A percentile compares a stretch with the other conserved stretches of the same genome.
Conservation (phyloP, 495 filamentous ascomycete genomes). For the Tuber magnatum region DNA sequence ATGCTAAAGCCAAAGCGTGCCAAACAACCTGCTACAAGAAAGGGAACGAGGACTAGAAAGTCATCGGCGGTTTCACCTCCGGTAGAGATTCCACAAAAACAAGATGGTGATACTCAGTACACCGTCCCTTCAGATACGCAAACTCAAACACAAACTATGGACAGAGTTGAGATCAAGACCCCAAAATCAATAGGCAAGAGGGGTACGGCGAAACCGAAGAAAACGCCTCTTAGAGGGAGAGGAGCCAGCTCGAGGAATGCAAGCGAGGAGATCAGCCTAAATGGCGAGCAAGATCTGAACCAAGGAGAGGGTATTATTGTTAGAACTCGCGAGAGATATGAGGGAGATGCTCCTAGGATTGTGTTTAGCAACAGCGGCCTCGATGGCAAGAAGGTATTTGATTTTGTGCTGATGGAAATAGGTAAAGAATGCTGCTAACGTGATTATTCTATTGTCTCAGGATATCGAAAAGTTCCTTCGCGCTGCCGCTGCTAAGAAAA, state of each 20-base stretch:
- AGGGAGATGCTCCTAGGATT: slow-evolving; percentile 32
- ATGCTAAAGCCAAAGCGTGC: slow-evolving; percentile 21
- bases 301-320: neutral
- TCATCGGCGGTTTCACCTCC: slow-evolving; percentile 10
- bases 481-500: slow-evolving; percentile 28
- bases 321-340: slow-evolving; percentile 30
- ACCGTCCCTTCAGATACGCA: slow-evolving; percentile 26
- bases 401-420: neutral
- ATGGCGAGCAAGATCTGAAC: neutral
- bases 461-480: slow-evolving; percentile 38
- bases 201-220: slow-evolving; percentile 10
- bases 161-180: slow-evolving; percentile 15
- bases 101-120: slow-evolving; percentile 31
- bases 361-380: slow-evolving; percentile 37
- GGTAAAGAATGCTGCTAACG: slow-evolving; percentile 2
- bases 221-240: slow-evolving; percentile 10
- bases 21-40: slow-evolving; percentile 14
- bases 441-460: neutral
- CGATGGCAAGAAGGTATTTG: slow-evolving; percentile 25
- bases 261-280: neutral
- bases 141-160: slow-evolving; percentile 21
- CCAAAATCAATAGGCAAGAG: slow-evolving; percentile 12
- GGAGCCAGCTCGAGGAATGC: slow-evolving; percentile 3
- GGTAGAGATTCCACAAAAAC: slow-evolving; percentile 1
- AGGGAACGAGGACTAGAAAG: slow-evolving; percentile 15